Evolutionary conservation across 768 basidiomycete genomes (phyloP), one percentile per base, ranked within the genome.

Genomic region (Panaeolus cyanescens): DNA sequence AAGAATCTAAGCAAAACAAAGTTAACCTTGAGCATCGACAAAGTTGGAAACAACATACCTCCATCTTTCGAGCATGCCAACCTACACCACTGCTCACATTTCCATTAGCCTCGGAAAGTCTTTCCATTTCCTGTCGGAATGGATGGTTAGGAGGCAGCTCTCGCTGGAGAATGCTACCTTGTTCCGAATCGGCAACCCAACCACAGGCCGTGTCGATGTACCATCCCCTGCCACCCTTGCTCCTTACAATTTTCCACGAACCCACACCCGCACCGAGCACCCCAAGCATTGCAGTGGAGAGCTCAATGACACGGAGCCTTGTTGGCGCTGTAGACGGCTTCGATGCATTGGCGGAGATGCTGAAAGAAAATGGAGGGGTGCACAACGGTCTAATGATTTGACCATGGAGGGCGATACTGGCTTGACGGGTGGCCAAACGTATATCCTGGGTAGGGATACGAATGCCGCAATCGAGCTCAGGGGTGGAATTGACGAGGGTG

Each of bases 11-110:
- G 55, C 30, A 32, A 62, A 37, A 40, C 55, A n/a, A 53, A 45
- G 54, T 36, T 13, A 66, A 53, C 37, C 59, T 15, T 30, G 25
- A 62, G 56, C 1, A 32, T 15, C 31, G n/a, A 33, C 56, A 28
- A 53, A 55, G 6, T 34, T 10, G 63, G 17, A 40, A 32, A 62
- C 36, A n/a, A 77, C 89, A 59, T 67, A 93, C 92, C 85, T 97
- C 95, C 93, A 97, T 95, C 78, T 99, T 99, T 60, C 96, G 79
- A 20, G 92, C 88, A 75, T 97, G 95, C 95, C 96, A 99, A 0
- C 96, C 96, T 5, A 96, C 85, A 3, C 90, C 91, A 68, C 90
- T 93, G 71, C 83, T 90, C n/a, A 96, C 93, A 68, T 93, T 92
- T 8, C 95, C 93, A 64, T 93, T 92, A 4, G 91, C 88, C 60